Base-by-base conservation (phyloP, 108 stramenopile genomes). In the Pseudonitzschia multistriata region DNA sequence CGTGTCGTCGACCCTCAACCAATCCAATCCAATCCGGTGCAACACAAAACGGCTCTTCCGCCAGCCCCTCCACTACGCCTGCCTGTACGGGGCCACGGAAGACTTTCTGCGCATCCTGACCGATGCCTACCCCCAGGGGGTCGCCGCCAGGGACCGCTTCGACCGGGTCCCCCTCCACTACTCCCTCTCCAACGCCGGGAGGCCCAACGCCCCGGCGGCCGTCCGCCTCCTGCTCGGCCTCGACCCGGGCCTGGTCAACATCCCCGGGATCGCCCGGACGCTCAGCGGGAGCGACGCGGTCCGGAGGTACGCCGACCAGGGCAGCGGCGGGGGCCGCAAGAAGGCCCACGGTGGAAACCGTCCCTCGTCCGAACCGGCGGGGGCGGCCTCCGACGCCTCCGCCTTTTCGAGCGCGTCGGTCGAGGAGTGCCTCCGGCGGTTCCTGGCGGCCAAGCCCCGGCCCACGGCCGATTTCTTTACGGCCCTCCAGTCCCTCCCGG, bases 1-100 rank as follows among this genome's bases (percentile, higher is more conserved):
- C 59, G 17, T 24, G n/a, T n/a, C n/a, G n/a, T n/a, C n/a, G n/a
- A 29, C 34, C 34, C 59, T 61, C 13, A 33, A 17, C 53, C 0
- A 11, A 55, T 24, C 45, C 28, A 6, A 7, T 61, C 25, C 33
- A 29, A 61, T 61, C 52, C n/a, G 19, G 14, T 48, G 1, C 45
- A 17, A 19, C 47, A 48, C 47, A 48, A 48, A 48, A 48, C 19
- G 19, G 24, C 7, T 42, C 7, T 42, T 13, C 7, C 40, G 6
- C 49, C 50, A 82, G 77, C 91, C 88, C 3, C 74, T 93, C 1
- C 92, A 93, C 50, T 90, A 87, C 73, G 92, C 92, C n/a, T 93
- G 92, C 69, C 84, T 88, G 22, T 93, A 89, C 65, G 92, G 92
- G 45, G 86, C 85, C 4, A 77, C 86, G 3, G 86, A 84, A 37